Percentiles rank a stretch among this genome's conserved stretches.
Evolutionary conservation across 2,329 filamentous ascomycete species (phyloP).

Genomic region (Phaeophleospora eucalypticola): DNA sequence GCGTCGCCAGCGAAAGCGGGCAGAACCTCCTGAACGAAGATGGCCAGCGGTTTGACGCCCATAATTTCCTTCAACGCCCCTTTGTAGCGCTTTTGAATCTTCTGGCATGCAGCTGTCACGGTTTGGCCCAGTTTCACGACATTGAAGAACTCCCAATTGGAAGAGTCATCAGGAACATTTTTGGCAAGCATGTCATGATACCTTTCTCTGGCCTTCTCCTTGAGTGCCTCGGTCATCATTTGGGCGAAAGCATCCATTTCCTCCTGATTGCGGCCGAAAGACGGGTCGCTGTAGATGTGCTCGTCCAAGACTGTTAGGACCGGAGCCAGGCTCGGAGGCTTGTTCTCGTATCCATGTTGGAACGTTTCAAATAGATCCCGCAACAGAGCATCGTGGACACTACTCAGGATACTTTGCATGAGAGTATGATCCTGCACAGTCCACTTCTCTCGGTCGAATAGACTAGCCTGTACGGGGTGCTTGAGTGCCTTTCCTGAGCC

Average conservation of each 20-base stretch:
- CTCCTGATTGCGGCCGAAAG: slow-evolving; percentile 66
- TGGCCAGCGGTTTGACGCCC: slow-evolving; percentile 65
- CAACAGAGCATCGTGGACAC: slow-evolving; percentile 74
- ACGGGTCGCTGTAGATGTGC: slow-evolving; percentile 74
- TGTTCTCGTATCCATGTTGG: slow-evolving; percentile 83
- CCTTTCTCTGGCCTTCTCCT: slow-evolving; percentile 68
- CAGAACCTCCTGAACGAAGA: slow-evolving; percentile 77
- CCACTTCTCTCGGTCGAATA: slow-evolving; percentile 51
- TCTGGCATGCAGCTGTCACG: slow-evolving; percentile 79
- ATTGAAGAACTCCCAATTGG: slow-evolving; percentile 86
- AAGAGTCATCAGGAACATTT: slow-evolving; percentile 72
- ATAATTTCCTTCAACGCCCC: slow-evolving; percentile 70
- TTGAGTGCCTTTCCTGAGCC: slow-evolving; percentile 22
- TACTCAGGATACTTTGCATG: slow-evolving; percentile 71
- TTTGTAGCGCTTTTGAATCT: slow-evolving; percentile 91
- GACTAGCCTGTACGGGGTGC: slow-evolving; percentile 42
- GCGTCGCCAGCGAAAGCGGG: slow-evolving; percentile 89
- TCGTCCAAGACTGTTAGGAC: slow-evolving; percentile 77
- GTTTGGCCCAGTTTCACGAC: slow-evolving; percentile 84
- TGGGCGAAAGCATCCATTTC: slow-evolving; percentile 68
- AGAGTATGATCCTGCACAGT: slow-evolving; percentile 47
- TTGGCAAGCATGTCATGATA: slow-evolving; percentile 76
- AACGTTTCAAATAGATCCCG: slow-evolving; percentile 85
- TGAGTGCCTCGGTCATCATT: slow-evolving; percentile 68
- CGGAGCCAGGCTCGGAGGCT: slow-evolving; percentile 73